Evolutionary conservation across 140 eudicot species (phyloP), one percentile per base, ranked within the genome.

Genomic region (Flaveria floridana): DNA sequence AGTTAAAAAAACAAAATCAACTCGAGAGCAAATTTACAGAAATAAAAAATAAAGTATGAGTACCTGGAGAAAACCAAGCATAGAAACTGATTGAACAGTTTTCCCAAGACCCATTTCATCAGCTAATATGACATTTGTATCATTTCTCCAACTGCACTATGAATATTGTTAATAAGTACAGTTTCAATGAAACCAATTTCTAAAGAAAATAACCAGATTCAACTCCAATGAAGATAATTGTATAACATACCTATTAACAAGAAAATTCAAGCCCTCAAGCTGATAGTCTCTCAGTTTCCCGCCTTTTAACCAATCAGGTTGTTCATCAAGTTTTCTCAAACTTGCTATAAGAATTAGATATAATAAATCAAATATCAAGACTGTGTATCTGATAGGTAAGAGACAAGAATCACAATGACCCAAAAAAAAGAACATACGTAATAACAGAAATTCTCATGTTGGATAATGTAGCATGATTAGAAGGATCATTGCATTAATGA

Each of bases 61-160:
- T 80, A 87, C 99, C 96, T 95, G 97, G 48, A 95, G 81, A 71
- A 95, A 95, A 76, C 97, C 99, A 69, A 95, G 92, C 99, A 95
- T 95, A 47, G 99, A 95, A 84, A 91, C 95, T 10, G 97, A 91
- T 85, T 95, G 97, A 65, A 95, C 95, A 55, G 99, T 95, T 87
- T 95, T 95, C 19, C 99, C 99, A 72, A 95, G 99, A 63, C 99
- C 99, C 99, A 95, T 95, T 80, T 95, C 97, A 88, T 95, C 97
- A 51, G 97, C 99, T 80, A 91, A 84, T 81, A 95, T 95, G 58
- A 95, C 99, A 86, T 95, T 95, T 10, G 97, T 91, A 75, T 95
- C 96, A 61, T 91, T 95, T 83, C 97, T 87, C 97, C 99, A 95
- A 81, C 99, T 95, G 92, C 79, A 68, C 84, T 82, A 78, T 65